Percentiles rank a stretch among this genome's conserved stretches.
Evolutionary conservation across 164 flowering plant genomes (phyloP).

Genomic region (Macadamia integrifolia): DNA sequence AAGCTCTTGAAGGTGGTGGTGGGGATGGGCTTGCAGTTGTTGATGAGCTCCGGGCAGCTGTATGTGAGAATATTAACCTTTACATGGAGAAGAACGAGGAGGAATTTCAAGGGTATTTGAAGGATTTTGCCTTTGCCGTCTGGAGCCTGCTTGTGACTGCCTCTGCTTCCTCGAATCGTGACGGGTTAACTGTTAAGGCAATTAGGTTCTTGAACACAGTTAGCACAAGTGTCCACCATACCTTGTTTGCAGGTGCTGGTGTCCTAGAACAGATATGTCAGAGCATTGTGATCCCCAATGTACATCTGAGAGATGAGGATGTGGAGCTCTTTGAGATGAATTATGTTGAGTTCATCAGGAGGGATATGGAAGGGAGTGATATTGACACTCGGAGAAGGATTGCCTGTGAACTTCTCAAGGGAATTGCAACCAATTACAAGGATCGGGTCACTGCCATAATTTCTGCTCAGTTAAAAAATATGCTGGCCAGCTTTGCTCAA

Average conservation of each 20-base stretch:
- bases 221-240: slow-evolving; percentile 75
- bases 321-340: slow-evolving; percentile 94
- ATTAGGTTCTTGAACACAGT: slow-evolving; percentile 82
- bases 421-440: slow-evolving; percentile 70
- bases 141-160: slow-evolving; percentile 63
- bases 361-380: slow-evolving; percentile 97
- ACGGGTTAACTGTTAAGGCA: slow-evolving; percentile 63
- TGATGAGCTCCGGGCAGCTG: slow-evolving; percentile 76
- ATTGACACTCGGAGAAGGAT: slow-evolving; percentile 90
- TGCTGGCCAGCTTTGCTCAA: slow-evolving; percentile 47
- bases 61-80: slow-evolving; percentile 85
- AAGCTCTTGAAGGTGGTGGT: slow-evolving; percentile 47
- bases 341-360: slow-evolving; percentile 78
- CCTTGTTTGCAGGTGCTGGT: slow-evolving; percentile 51
- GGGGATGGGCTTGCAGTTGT: slow-evolving; percentile 51
- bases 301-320: slow-evolving; percentile 80
- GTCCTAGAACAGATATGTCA: slow-evolving; percentile 61
- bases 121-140: slow-evolving; percentile 65
- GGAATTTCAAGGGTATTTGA: slow-evolving; percentile 60
- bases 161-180: slow-evolving; percentile 52
- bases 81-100: slow-evolving; percentile 94
- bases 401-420: slow-evolving; percentile 92
- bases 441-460: slow-evolving; percentile 56
- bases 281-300: slow-evolving; percentile 86
- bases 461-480: slow-evolving; percentile 51